Evolutionary conservation across 2,329 filamentous ascomycete species (phyloP).

Genomic region (Talaromyces sp.): DNA sequence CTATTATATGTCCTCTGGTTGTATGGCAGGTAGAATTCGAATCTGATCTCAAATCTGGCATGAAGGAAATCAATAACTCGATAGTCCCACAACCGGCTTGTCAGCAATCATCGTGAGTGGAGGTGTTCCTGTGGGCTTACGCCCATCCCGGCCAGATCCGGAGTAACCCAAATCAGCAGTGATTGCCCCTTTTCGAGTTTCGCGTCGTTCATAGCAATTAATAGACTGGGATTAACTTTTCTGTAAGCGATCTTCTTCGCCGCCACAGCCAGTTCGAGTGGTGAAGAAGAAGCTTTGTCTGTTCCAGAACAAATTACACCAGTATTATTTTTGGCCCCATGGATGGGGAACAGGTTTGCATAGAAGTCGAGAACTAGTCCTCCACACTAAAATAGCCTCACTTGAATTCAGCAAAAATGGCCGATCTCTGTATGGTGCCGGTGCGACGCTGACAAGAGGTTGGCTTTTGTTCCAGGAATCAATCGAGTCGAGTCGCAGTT

Average conservation of each 20-base stretch:
- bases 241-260: not conserved
- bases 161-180: not conserved
- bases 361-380: not conserved
- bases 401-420: not conserved
- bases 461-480: not conserved
- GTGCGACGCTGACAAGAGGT: not conserved
- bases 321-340: not conserved
- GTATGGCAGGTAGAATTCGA: not conserved
- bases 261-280: no score
- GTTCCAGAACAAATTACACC: not conserved
- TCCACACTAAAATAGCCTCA: not conserved
- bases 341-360: not conserved
- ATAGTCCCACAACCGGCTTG: no score
- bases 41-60: not conserved
- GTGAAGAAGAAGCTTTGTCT: no score
- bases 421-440: not conserved
- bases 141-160: not conserved
- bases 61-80: no score
- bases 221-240: not conserved
- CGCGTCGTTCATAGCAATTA: not conserved
- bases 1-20: not conserved
- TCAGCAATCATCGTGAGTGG: not conserved
- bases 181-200: not conserved
- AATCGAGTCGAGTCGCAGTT: not conserved
- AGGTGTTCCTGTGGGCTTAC: not conserved